These are phyloP conservation scores for Hypoxylon sp. DNA, from an alignment of 2,329 filamentous ascomycete species.

Conservation along the genomic window DNA sequence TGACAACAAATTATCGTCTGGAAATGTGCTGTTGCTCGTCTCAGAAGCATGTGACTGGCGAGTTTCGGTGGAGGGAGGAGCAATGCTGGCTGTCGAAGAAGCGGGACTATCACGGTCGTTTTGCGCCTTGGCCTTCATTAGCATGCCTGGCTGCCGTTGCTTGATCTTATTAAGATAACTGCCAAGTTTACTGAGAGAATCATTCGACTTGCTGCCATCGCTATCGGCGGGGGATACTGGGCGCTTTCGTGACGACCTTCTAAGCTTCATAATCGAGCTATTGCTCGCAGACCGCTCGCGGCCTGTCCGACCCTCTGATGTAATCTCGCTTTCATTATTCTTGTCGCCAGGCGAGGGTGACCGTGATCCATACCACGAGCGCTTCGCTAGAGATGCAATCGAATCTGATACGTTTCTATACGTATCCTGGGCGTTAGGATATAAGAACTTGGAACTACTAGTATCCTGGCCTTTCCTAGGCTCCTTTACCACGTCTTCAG, in stretches of 20 bases:
- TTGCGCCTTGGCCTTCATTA: conserved; percentile 54
- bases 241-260: conserved; percentile 51
- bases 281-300: conserved; percentile 50
- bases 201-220: conserved; percentile 51
- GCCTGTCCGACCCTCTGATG: conserved; percentile 37
- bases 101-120: conserved; percentile 57
- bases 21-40: conserved; percentile 50
- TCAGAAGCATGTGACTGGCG: conserved; percentile 52
- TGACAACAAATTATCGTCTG: conserved; percentile 44
- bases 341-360: conserved; percentile 60
- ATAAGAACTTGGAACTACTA: conserved; percentile 43
- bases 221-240: conserved; percentile 49
- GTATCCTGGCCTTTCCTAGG: conserved; percentile 10
- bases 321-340: conserved; percentile 47
- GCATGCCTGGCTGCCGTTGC: conserved; percentile 58
- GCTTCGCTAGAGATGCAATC: conserved; percentile 60
- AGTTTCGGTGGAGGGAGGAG: conserved; percentile 56
- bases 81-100: conserved; percentile 62
- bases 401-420: conserved; percentile 59
- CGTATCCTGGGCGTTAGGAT: conserved; percentile 52
- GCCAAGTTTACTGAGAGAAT: conserved; percentile 53
- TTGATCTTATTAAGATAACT: conserved; percentile 66
- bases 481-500: conserved; percentile 46
- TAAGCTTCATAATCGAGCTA: conserved; percentile 50
- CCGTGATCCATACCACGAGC: conserved; percentile 65